Base-by-base conservation (phyloP, 768 basidiomycete species). In the Suillus subaureus region DNA sequence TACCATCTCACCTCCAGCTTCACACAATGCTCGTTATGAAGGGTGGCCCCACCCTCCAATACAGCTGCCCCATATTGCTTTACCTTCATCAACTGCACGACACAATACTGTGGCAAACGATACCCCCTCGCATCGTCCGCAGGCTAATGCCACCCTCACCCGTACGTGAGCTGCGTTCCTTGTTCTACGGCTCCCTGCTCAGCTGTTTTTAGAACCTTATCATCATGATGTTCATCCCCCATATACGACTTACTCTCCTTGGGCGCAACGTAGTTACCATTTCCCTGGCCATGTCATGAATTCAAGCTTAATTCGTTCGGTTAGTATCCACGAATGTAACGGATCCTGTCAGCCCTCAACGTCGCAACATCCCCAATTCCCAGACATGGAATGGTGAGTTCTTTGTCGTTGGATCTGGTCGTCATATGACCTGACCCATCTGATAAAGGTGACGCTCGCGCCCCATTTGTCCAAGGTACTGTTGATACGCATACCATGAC, bases 41-140 rank as follows among this genome's bases (percentile, higher is more conserved):
- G 64, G 64, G 28, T 61, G 64, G 35, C 64, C 58, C 43, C 26
- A 37, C 28, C 18, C 61, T 33, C 26, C 18, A 39, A 26, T 15
- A 18, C 51, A 39, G 31, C 35, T 61, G 7, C 64, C 54, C 13
- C 35, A 28, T 9, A 26, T 51, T 8, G 23, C 23, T 3, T 49
- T 23, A 23, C 23, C 45, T 45, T 12, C n/a, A 12, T n/a, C 45
- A 4, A n/a, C 13, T 49, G 12, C n/a, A 23, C n/a, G 13, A 6
- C 5, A 23, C n/a, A 6, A 21, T 13, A 12, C 26, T n/a, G 15
- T 61, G 15, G 26, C 42, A 7, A 37, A 40, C 45, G 13, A 52
- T 33, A 26, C 6, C 8, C 57, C 64, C 0, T 61, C 21, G 6
- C 57, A 26, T 35, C 33, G 33, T 33, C 11, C 47, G 4, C 21